These are phyloP conservation scores for Amaranthus tricolor DNA, from an alignment of 179 eudicot genomes.

Conservation along the genomic window DNA sequence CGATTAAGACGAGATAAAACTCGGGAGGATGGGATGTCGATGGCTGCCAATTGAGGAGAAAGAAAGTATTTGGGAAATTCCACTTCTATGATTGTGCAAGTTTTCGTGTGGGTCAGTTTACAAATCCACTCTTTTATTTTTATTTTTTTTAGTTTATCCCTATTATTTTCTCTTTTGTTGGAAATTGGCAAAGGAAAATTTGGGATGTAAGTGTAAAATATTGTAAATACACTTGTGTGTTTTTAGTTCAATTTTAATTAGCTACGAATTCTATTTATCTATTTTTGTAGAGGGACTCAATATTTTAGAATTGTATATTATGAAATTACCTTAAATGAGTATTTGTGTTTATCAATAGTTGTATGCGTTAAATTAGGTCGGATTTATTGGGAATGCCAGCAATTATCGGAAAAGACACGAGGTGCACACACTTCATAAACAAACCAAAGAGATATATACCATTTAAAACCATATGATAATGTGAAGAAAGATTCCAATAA, in stretches of 20 bases:
- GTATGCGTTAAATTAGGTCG: too few species aligned
- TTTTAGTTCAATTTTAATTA: not conserved
- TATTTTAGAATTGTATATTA: not conserved
- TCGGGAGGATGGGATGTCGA: constrained; percentile 18
- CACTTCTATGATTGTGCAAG: not conserved
- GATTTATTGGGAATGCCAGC: too few species aligned
- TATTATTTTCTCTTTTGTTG: constrained; percentile 1
- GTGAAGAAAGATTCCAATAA: too few species aligned
- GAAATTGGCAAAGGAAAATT: constrained; percentile 15
- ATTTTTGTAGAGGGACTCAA: too few species aligned
- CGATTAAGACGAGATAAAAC: too few species aligned
- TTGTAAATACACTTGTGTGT: constrained; percentile 23
- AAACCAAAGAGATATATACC: too few species aligned
- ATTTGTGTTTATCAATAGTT: too few species aligned
- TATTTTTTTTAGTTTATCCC: not conserved
- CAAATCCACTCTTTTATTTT: constrained; percentile 3
- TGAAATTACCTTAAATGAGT: too few species aligned
- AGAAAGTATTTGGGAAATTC: not conserved
- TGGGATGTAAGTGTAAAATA: constrained; percentile 26
- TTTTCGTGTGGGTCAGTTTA: constrained; percentile 3
- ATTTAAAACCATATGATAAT: too few species aligned
- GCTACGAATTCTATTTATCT: too few species aligned
- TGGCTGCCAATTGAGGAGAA: constrained; percentile 17
- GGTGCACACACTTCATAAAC: too few species aligned
- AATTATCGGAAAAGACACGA: too few species aligned